These are phyloP conservation scores for Hypoxylon cercidicola DNA, from an alignment of 495 filamentous ascomycete genomes.

Conservation along the genomic window DNA sequence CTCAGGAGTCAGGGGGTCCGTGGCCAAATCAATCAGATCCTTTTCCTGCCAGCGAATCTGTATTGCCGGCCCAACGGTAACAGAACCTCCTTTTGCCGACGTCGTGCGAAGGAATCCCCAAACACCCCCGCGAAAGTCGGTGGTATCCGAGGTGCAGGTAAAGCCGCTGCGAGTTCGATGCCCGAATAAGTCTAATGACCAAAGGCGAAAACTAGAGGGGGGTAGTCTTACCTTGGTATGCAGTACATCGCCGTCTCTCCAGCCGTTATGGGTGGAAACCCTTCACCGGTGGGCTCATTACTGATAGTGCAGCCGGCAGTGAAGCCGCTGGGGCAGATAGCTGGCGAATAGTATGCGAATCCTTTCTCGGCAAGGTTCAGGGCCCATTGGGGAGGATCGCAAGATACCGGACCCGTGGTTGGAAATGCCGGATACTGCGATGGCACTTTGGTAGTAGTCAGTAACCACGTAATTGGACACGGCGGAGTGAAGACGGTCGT, in stretches of 20 bases:
- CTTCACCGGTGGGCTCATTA: constrained; percentile 43
- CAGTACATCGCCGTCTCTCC: constrained; percentile 55
- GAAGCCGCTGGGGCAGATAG: constrained; percentile 55
- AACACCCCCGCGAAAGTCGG: constrained; percentile 54
- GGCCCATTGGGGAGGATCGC: constrained; percentile 51
- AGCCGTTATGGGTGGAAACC: constrained; percentile 47
- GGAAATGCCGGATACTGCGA: constrained; percentile 55
- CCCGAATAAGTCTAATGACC: constrained; percentile 4
- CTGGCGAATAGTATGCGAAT: constrained; percentile 56
- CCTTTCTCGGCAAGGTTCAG: constrained; percentile 47
- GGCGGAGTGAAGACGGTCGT: constrained; percentile 55
- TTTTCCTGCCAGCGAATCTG: constrained; percentile 54
- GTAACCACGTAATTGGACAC: constrained; percentile 52
- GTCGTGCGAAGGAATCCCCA: constrained; percentile 49
- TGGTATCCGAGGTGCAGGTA: constrained; percentile 52
- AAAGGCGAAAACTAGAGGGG: not conserved
- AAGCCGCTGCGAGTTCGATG: constrained; percentile 37
- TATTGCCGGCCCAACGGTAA: constrained; percentile 53
- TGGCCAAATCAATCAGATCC: constrained; percentile 49
- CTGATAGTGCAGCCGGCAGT: constrained; percentile 48
- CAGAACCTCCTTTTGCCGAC: constrained; percentile 28
- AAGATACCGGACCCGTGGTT: constrained; percentile 45
- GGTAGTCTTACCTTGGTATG: constrained; percentile 42
- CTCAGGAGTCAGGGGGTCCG: constrained; percentile 49
- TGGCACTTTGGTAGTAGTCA: constrained; percentile 49